These are phyloP conservation scores for Sclerospora graminicola DNA, from an alignment of 352 stramenopile genomes.

Conservation along the genomic window DNA sequence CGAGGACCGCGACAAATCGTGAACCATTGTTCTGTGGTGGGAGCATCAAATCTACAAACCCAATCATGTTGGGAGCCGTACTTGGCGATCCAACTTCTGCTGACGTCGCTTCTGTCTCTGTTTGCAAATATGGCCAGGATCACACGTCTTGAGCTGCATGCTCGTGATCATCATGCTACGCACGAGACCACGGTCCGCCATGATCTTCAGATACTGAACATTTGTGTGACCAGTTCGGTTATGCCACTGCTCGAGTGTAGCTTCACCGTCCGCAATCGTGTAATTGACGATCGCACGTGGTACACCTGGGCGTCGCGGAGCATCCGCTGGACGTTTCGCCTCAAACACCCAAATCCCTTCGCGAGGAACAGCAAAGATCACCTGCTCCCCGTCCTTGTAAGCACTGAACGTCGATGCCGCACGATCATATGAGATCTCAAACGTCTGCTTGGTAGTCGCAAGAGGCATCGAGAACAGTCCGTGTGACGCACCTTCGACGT, in stretches of 20 bases:
- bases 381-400: background rate
- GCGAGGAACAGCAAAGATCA: background rate
- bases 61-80: conserved; percentile 1
- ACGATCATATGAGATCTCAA: background rate
- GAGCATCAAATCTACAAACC: conserved; percentile 2
- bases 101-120: background rate
- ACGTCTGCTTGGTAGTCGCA: background rate
- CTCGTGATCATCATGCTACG: background rate
- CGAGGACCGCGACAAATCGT: background rate
- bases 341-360: conserved; percentile 2
- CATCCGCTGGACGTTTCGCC: background rate
- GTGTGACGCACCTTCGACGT: background rate
- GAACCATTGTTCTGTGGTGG: conserved; percentile 1
- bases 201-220: conserved; percentile 1
- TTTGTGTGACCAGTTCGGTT: background rate
- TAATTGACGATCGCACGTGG: background rate
- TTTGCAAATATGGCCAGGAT: conserved; percentile 2
- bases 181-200: background rate
- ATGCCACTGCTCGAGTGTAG: background rate
- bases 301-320: too few species aligned
- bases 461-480: conserved; percentile 1
- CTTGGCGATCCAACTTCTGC: background rate
- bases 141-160: background rate
- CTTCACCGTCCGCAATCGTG: background rate
- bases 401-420: background rate